A percentile compares a stretch with the other conserved stretches of the same genome.
These are phyloP conservation scores for Cymbopogon flexuosus DNA, from an alignment of 202 grass and related monocot genomes.

Conservation along the genomic window DNA sequence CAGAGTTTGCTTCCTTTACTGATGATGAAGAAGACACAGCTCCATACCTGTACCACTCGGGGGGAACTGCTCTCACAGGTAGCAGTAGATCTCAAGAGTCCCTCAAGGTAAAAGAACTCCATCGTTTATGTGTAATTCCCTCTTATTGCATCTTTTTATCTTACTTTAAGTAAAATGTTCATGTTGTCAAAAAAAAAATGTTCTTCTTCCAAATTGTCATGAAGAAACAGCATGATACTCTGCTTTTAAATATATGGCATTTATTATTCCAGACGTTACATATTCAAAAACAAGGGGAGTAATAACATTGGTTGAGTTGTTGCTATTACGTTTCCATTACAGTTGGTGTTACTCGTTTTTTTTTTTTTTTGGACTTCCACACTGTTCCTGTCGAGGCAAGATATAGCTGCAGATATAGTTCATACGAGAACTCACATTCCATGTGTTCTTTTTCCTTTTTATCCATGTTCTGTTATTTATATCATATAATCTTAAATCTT, in stretches of 20 bases:
- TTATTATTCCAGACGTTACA: not conserved
- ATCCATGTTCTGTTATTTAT: constrained; percentile 5
- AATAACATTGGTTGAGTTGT: not conserved
- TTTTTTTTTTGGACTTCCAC: not conserved
- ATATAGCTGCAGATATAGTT: not conserved
- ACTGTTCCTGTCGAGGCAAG: not conserved
- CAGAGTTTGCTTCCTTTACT: constrained; percentile 76
- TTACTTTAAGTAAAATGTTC: not conserved
- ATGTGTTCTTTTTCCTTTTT: constrained; percentile 1
- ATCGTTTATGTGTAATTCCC: not conserved
- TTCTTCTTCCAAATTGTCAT: not conserved
- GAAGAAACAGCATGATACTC: not conserved
- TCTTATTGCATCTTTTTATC: not conserved
- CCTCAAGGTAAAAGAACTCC: constrained; percentile 38
- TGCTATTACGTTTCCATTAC: constrained; percentile 1
- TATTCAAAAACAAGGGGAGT: not conserved
- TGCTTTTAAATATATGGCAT: not conserved
- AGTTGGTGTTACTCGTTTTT: constrained; percentile 1
- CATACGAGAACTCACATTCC: not conserved
- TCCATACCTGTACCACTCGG: constrained; percentile 38
- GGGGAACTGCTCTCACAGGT: constrained; percentile 21
- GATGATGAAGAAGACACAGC: constrained; percentile 73
- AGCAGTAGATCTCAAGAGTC: constrained; percentile 35
- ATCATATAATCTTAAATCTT: not conserved
- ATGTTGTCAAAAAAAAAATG: too few species aligned